These are phyloP conservation scores for Jacaranda copaia DNA, from an alignment of 257 asterid species.

Conservation along the genomic window DNA sequence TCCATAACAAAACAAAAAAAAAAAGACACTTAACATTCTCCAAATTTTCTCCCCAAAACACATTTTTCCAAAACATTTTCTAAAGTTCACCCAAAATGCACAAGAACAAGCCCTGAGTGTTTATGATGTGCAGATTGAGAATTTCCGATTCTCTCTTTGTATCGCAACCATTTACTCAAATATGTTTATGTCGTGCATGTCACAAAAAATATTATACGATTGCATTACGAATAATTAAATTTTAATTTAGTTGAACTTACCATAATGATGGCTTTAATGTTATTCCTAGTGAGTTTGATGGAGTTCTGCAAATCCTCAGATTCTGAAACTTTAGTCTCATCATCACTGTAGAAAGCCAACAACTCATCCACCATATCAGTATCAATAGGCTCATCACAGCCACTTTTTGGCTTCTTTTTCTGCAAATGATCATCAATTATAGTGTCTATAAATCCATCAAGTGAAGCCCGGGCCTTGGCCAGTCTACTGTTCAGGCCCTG, in stretches of 20 bases:
- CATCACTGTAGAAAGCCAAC: slow-evolving; percentile 71
- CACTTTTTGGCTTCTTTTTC: slow-evolving; percentile 41
- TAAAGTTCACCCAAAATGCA: no score
- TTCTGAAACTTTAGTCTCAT: slow-evolving; percentile 51
- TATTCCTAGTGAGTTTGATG: slow-evolving; percentile 64
- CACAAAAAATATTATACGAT: no score
- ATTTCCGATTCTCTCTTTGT: no score
- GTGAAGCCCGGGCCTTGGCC: slow-evolving; percentile 62
- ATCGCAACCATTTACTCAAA: no score
- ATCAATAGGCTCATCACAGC: slow-evolving; percentile 35
- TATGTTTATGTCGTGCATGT: no score
- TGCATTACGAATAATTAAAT: neutral
- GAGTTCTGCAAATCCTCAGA: slow-evolving; percentile 77
- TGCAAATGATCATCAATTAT: slow-evolving; percentile 78
- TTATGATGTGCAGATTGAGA: no score
- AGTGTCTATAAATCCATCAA: slow-evolving; percentile 77
- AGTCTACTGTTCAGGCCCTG: slow-evolving; percentile 62
- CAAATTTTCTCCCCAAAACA: no score
- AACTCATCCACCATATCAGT: slow-evolving; percentile 95
- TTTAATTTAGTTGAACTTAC: slow-evolving; percentile 40
- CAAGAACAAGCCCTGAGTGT: no score
- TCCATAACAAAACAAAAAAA: no score
- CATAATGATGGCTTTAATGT: slow-evolving; percentile 93
- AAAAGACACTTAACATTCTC: no score
- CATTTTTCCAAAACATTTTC: no score